Evolutionary conservation across 768 basidiomycete genomes (phyloP), one percentile per base, ranked within the genome.

Genomic region (Agrocybe chaxingu): DNA sequence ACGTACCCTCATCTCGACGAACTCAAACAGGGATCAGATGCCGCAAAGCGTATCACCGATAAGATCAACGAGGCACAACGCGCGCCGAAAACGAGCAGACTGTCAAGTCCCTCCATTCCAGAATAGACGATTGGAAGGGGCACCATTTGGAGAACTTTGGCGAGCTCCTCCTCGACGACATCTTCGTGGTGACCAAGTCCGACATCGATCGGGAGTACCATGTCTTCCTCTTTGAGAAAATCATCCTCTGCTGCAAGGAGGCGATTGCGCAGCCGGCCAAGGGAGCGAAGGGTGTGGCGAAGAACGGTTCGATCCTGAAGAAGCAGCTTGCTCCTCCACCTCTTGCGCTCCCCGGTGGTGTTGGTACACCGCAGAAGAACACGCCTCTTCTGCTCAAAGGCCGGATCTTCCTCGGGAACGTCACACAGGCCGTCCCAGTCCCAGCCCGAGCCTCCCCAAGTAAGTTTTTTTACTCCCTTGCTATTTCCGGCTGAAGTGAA

Each of bases 91-190:
- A 99, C 60, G 75, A 85, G 38, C 87, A 86, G 59, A 97, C 93
- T 4, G 93, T 97, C 49, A 83, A 88, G 67, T 89, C 87, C 59
- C 81, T 99, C 7, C 78, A 85, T 54, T 73, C 75, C 29, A 85
- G 97, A 40, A 93, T 99, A 42, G 92, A 95, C 57, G 97, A 99
- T 66, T 99, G 97, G 97, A 98, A 98, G 67, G 96, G 96, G 8
- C 97, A 99, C 67, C 91, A 96, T 59, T 78, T 98, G 35, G 84
- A 84, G 58, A 90, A 93, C 66, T 98, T 99, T 57, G 97, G 97
- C 53, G 84, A 91, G 58, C 87, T 99, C 47, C 78, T 96, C 32
- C 81, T 98, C 30, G 95, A 98, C 65, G 97, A 98, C 65, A 81
- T 93, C 49, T 98, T 98, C 68, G 84, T 87, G 51, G 97, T 98